phyloP scores from a whole-genome alignment of 306 rosid species.

The Prunus armeniaca region DNA sequence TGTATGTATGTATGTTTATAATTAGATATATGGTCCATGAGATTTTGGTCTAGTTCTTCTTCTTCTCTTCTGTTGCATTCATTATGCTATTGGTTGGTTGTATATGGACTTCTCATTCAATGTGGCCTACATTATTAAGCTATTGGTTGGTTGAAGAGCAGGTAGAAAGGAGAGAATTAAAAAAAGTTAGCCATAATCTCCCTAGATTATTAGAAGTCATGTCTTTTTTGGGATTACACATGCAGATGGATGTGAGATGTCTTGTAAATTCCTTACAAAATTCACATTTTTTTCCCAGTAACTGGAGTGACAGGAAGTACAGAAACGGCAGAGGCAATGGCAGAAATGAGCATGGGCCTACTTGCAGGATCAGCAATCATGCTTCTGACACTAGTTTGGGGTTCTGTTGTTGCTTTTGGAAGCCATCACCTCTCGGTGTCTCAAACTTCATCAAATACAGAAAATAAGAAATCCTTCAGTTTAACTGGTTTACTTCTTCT shows the following conservation, averaged over 20 bases:
- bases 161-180: not conserved
- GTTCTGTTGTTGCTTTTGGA: slow-evolving; percentile 33
- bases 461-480: slow-evolving; percentile 14
- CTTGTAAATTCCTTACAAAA: not conserved
- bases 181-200: not conserved
- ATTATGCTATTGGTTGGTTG: not conserved
- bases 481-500: slow-evolving; percentile 20
- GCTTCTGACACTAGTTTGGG: slow-evolving; percentile 38
- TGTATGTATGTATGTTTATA: not conserved
- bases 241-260: not conserved
- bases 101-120: not conserved
- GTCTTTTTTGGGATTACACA: not conserved
- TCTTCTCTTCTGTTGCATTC: not conserved
- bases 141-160: not conserved
- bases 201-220: not conserved
- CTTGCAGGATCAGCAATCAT: slow-evolving; percentile 35
- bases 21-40: not conserved
- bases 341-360: slow-evolving; percentile 28
- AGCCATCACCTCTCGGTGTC: slow-evolving; percentile 28
- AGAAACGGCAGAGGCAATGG: slow-evolving; percentile 5
- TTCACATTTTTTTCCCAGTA: slow-evolving; percentile 11
- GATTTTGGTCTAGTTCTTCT: not conserved
- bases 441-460: slow-evolving; percentile 10
- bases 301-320: slow-evolving; percentile 29
- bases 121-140: not conserved